Evolutionary conservation across 2,329 filamentous ascomycete species (phyloP), one percentile per base, ranked within the genome.

Genomic region (Taxawa tesnikishii): DNA sequence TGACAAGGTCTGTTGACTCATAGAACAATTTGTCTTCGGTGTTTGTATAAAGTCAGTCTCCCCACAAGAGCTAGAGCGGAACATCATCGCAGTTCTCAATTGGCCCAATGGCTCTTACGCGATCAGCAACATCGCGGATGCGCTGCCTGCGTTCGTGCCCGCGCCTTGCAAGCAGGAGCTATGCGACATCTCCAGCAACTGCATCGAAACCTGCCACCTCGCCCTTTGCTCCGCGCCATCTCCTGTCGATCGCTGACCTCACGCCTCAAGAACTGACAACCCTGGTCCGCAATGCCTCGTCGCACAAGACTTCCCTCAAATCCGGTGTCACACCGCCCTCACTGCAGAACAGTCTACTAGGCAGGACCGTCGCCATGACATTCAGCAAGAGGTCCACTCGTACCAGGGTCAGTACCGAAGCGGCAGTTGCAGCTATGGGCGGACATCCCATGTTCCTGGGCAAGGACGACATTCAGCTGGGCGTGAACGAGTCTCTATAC

Each of bases 361-460:
- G 83, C 32, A 75, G 83, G 57, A 87, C 85, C 0, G 73, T 98
- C 18, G 88, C 90, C 43, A 80, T 98, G 76, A 83, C 92, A 68
- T 98, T 98, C 67, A 92, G 72, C 68, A 98, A 98, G 64, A 77
- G 87, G 44, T 92, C 82, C 48, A 98, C 90, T 9, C 75, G 90
- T 38, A 98, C 90, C 9, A 77, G 90, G 40, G 79, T 98, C 18
- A 94, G 85, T 2, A 94, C 87, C 2, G 90, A 98, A 64, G 80
- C 80, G 6, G 90, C 90, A 9, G 77, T 94, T 23, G 73, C 79
- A n/a, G 66, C 83, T 38, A 71, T 98, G 66, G 85, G 87, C 23
- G 90, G 88, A 0, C 81, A 94, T 48, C 79, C 90, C 14, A 94
- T 98, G 87, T 98, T 98, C 54, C 60, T 98, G 37, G 85, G 87